Percentiles rank a stretch among this genome's conserved stretches.
Evolutionary conservation across 768 basidiomycete species (phyloP).

Genomic region (Podaxis mareebaensis): DNA sequence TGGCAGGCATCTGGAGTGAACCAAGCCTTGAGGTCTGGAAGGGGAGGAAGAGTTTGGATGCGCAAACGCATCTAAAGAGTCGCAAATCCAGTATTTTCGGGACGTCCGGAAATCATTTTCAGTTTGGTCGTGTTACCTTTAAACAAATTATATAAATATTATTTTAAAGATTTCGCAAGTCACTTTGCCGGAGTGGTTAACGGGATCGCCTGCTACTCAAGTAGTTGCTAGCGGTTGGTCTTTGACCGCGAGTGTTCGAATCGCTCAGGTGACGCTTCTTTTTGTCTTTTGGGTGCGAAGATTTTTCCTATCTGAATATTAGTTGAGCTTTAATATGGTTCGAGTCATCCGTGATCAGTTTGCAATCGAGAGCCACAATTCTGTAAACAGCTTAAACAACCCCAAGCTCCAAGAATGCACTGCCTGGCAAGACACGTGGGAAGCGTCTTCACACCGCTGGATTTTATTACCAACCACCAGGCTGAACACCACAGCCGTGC

Average conservation of each 20-base stretch:
- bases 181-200: constrained; percentile 97
- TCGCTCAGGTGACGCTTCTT: constrained; percentile 33
- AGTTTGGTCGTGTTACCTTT: background rate
- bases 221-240: constrained; percentile 25
- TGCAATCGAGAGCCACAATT: no score
- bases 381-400: no score
- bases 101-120: background rate
- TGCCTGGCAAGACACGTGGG: no score
- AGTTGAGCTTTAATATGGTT: no score
- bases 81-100: background rate
- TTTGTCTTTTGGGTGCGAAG: background rate
- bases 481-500: no score
- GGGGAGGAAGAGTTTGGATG: constrained; percentile 46
- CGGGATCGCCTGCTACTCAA: constrained; percentile 72
- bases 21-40: constrained; percentile 55
- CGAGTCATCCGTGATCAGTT: no score
- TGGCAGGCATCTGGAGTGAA: constrained; percentile 36
- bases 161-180: constrained; percentile 28
- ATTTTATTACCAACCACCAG: no score
- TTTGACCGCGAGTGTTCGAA: constrained; percentile 36
- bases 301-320: no score
- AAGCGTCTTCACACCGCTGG: no score
- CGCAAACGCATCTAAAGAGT: constrained; percentile 46
- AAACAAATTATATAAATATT: background rate
- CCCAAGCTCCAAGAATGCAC: no score